These are phyloP conservation scores for Peronosclerospora sorghi DNA, from an alignment of 352 stramenopile species.

Conservation along the genomic window DNA sequence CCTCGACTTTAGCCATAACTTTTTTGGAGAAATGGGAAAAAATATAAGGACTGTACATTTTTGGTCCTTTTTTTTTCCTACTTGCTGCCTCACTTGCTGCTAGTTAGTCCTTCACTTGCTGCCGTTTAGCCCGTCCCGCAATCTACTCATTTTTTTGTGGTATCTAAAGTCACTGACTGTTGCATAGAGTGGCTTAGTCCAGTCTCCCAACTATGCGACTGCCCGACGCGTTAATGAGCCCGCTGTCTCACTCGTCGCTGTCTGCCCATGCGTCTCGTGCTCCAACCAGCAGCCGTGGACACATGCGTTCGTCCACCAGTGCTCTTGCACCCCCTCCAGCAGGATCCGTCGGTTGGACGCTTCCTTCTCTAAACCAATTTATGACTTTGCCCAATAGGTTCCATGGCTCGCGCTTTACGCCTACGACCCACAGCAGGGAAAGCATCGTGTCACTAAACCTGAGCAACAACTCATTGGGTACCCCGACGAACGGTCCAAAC, in stretches of 20 bases:
- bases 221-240: constrained; percentile 4
- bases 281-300: not conserved
- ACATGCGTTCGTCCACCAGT: not conserved
- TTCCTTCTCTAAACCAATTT: constrained; percentile 25
- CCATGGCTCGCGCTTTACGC: constrained; percentile 9
- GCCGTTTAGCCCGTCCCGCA: too few relatives aligned
- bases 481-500: not conserved
- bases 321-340: not conserved
- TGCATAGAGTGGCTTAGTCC: not conserved
- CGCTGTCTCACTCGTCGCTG: constrained; percentile 3
- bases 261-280: not conserved
- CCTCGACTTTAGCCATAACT: too few relatives aligned
- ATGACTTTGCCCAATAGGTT: constrained; percentile 21
- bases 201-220: constrained; percentile 10
- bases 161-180: not conserved
- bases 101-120: too few relatives aligned
- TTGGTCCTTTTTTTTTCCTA: too few relatives aligned
- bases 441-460: not conserved
- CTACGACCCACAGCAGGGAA: not conserved
- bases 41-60: too few relatives aligned
- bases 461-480: not conserved
- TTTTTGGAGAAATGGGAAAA: too few relatives aligned
- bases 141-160: too few relatives aligned
- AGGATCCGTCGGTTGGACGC: constrained; percentile 5
- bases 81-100: too few relatives aligned